phyloP scores from a whole-genome alignment of 2,329 filamentous ascomycete species.

The Curvularia lunata region DNA sequence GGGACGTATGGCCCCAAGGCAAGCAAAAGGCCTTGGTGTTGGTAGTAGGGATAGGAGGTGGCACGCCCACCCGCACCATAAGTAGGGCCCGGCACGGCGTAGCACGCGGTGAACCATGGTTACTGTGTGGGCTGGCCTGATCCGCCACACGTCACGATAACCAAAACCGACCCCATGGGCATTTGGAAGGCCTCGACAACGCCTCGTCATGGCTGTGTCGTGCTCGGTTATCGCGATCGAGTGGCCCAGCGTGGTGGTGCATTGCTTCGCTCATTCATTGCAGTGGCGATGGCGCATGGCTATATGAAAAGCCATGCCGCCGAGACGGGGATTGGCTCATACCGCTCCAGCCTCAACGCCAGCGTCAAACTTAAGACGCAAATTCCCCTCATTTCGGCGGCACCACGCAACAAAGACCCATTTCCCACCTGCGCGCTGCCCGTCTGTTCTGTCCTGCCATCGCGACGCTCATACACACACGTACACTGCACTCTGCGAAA shows the following conservation, averaged over 20 bases:
- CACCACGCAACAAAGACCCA: background rate
- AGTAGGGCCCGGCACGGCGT: background rate
- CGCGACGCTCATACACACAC: background rate
- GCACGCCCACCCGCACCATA: background rate
- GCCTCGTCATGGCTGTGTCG: background rate
- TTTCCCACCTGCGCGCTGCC: background rate
- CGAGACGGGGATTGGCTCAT: constrained; percentile 7
- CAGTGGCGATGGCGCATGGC: constrained; percentile 1
- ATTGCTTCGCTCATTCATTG: background rate
- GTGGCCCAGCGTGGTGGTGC: background rate
- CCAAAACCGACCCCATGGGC: background rate
- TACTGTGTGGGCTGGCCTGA: background rate
- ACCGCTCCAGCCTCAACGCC: background rate
- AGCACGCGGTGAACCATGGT: background rate
- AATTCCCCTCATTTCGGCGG: background rate
- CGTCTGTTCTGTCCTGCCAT: background rate
- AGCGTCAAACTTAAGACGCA: background rate
- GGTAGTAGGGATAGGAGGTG: background rate
- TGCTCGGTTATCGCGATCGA: constrained; percentile 1
- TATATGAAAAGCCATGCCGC: constrained; percentile 10
- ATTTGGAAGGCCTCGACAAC: background rate
- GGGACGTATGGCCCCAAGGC: background rate
- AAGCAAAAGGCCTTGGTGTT: background rate
- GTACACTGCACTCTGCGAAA: background rate
- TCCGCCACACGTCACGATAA: background rate